Evolutionary conservation across 805 yeast genomes (phyloP), one percentile per base, ranked within the genome.

Genomic region (Monosporozyma unispora): DNA sequence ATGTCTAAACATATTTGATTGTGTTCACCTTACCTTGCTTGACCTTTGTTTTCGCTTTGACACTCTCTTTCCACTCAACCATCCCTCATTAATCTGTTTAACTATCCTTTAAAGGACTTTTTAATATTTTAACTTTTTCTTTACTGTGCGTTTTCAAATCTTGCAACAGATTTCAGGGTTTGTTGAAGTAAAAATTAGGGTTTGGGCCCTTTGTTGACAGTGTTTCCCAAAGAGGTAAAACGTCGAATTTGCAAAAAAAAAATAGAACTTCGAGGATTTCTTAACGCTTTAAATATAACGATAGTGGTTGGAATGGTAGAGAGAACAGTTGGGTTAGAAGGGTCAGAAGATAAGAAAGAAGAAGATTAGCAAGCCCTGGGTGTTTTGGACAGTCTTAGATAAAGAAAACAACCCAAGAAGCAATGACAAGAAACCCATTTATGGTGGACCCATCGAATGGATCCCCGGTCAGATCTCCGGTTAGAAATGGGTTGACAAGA

Each of bases 341-440:
- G 27, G 27, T n/a, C n/a, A n/a, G n/a, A n/a, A n/a, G n/a, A n/a
- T n/a, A n/a, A n/a, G n/a, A n/a, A n/a, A n/a, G n/a, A n/a, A n/a
- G n/a, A n/a, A n/a, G n/a, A n/a, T 27, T 27, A 9, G 28, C 28
- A 27, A 27, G 28, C 10, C 40, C 40, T 11, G 8, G 41, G 10
- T 19, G 23, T 5, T 38, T 4, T 28, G 12, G 10, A 4, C 4
- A 11, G 10, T 35, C 18, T 35, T n/a, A 35, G 40, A 16, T 18
- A 37, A 18, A 18, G 14, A 37, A 18, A 10, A 11, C 12, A 21
- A n/a, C n/a, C n/a, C n/a, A n/a, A n/a, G n/a, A n/a, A 21, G 27
- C 12, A 33, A 65, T 65, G 69, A 58, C 63, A 9, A 56, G 62
- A 51, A 65, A 65, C 50, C 69, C 69, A 14, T 65, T 65, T 45